Evolutionary conservation across 2,329 filamentous ascomycete species (phyloP).

Genomic region (Stemphylium beticola): DNA sequence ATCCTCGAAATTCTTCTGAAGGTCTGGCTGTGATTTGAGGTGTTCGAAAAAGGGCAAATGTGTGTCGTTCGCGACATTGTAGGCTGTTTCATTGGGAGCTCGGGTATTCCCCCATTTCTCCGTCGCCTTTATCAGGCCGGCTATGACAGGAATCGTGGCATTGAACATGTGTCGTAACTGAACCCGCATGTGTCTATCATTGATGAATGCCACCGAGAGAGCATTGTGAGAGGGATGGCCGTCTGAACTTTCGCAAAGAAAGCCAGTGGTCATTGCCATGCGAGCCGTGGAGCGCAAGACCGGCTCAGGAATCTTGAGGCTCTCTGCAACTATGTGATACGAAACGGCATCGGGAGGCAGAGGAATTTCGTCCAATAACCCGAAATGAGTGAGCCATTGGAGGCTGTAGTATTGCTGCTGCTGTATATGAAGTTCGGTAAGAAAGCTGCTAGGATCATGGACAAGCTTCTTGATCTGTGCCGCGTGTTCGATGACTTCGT

Average conservation of each 20-base stretch:
- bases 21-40: conserved; percentile 1
- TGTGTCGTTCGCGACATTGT: conserved; percentile 9
- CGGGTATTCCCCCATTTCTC: conserved; percentile 9
- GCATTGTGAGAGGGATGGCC: neutral
- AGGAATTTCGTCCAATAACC: neutral
- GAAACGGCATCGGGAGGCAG: neutral
- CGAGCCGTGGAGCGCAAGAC: neutral
- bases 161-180: conserved; percentile 1
- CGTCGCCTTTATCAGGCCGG: conserved; percentile 4
- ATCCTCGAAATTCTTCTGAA: conserved; percentile 1
- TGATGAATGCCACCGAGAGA: neutral
- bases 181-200: neutral
- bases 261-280: conserved; percentile 2
- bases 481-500: conserved; percentile 2
- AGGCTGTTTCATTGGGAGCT: conserved; percentile 7
- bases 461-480: neutral
- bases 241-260: neutral
- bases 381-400: conserved; percentile 2
- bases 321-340: conserved; percentile 1
- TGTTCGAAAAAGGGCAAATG: conserved; percentile 8
- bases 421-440: conserved; percentile 2
- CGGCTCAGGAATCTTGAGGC: conserved; percentile 6
- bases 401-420: conserved; percentile 4
- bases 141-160: neutral
- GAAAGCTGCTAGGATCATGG: conserved; percentile 4